Evolutionary conservation across 2,329 filamentous ascomycete genomes (phyloP).

Genomic region (Fusarium acutatum): DNA sequence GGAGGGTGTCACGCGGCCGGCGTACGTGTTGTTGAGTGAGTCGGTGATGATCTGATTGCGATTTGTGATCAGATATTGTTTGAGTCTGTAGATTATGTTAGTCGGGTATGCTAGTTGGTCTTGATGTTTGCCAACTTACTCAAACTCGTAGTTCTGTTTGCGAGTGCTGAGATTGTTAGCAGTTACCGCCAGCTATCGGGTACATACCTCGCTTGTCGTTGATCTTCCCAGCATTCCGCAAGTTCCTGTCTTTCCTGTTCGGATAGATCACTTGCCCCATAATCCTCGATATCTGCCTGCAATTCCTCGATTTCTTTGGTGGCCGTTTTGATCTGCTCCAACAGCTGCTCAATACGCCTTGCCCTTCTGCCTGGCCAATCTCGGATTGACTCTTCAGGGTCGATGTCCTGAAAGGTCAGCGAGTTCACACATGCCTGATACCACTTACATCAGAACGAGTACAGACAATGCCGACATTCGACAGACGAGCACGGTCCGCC

Average conservation of each 20-base stretch:
- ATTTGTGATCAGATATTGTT: conserved; percentile 46
- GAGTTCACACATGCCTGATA: fast-evolving
- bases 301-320: conserved; percentile 6
- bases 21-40: conserved; percentile 44
- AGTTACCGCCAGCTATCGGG: fast-evolving
- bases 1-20: conserved; percentile 35
- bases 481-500: conserved; percentile 47
- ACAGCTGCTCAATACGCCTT: conserved; percentile 23
- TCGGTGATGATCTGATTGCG: conserved; percentile 49
- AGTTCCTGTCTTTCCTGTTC: conserved; percentile 3
- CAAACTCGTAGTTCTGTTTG: conserved; percentile 25
- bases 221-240: background rate
- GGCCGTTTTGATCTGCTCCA: conserved; percentile 10
- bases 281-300: conserved; percentile 22
- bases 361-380: conserved; percentile 44
- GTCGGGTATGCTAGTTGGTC: background rate
- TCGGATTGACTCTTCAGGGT: conserved; percentile 44
- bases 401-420: conserved; percentile 38
- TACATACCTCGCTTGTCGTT: background rate
- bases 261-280: background rate
- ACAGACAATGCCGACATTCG: conserved; percentile 55
- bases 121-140: conserved; percentile 31
- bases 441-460: conserved; percentile 52
- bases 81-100: conserved; percentile 38
- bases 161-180: conserved; percentile 9